phyloP scores from a whole-genome alignment of 495 filamentous ascomycete genomes.

The Cladorrhinum samala region DNA sequence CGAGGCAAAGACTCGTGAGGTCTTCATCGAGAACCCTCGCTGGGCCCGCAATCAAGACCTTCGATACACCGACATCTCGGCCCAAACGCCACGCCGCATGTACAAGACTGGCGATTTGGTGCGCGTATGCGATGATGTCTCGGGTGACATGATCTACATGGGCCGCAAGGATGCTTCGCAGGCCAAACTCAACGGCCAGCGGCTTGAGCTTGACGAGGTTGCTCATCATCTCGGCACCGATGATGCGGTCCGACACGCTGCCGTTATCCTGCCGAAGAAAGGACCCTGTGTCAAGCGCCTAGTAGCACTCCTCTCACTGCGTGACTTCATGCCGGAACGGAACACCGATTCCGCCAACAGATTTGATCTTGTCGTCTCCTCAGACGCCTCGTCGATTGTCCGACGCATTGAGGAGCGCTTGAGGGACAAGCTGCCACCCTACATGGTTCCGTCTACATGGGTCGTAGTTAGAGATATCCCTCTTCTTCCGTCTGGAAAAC shows the following conservation, averaged over 20 bases:
- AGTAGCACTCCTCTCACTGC: constrained; percentile 15
- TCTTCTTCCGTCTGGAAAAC: constrained; percentile 46
- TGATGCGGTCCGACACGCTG: constrained; percentile 14
- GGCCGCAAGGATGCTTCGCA: constrained; percentile 28
- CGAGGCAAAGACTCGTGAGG: constrained; percentile 12
- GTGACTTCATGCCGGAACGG: background rate
- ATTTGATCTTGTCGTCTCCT: constrained; percentile 6
- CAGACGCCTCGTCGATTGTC: constrained; percentile 7
- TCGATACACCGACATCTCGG: constrained; percentile 8
- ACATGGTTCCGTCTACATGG: constrained; percentile 55
- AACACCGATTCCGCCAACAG: background rate
- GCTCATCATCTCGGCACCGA: constrained; percentile 37
- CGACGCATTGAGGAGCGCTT: constrained; percentile 24
- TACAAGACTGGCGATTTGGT: constrained; percentile 59
- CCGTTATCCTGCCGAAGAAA: constrained; percentile 12
- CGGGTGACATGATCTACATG: constrained; percentile 48
- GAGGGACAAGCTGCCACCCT: constrained; percentile 25
- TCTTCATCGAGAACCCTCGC: constrained; percentile 18
- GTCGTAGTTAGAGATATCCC: constrained; percentile 48
- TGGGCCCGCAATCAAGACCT: constrained; percentile 25
- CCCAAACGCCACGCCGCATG: constrained; percentile 18
- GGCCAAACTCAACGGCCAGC: constrained; percentile 35
- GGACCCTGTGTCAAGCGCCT: constrained; percentile 18
- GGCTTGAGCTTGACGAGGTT: constrained; percentile 44
- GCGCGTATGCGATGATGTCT: constrained; percentile 39